Conservation (phyloP, 225 moss, liverwort and hornwort genomes). For the Physcomitrellopsis africana region DNA sequence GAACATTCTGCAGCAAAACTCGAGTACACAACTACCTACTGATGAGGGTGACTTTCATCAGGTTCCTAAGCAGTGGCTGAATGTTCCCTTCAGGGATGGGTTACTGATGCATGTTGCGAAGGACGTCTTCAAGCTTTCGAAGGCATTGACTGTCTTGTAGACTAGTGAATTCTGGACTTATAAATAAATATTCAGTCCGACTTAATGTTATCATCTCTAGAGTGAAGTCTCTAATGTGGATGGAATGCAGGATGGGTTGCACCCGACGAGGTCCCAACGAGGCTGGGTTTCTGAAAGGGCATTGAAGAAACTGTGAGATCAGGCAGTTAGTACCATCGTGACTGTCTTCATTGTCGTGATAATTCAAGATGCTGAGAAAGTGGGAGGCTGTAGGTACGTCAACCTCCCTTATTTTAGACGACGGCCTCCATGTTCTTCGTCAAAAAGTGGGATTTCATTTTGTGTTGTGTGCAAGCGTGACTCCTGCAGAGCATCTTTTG, state of each 20-base stretch:
- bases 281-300: constrained; percentile 61
- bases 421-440: not conserved
- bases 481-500: constrained; percentile 75
- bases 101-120: constrained; percentile 76
- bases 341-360: not conserved
- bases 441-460: not conserved
- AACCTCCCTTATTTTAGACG: not conserved
- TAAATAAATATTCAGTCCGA: not conserved
- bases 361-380: not conserved
- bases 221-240: not conserved
- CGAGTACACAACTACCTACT: not conserved
- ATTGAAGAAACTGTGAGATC: constrained; percentile 70
- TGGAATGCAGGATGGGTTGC: constrained; percentile 64
- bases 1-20: not conserved
- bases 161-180: not conserved
- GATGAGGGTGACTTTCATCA: constrained; percentile 27
- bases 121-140: constrained; percentile 73
- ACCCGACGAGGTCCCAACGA: too few species aligned
- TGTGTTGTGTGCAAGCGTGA: constrained; percentile 56
- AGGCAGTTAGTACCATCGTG: constrained; percentile 38
- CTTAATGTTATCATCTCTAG: not conserved
- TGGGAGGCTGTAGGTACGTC: not conserved
- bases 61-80: constrained; percentile 79
- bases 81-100: constrained; percentile 76
- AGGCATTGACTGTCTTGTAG: constrained; percentile 39